Percentiles rank a stretch among this genome's conserved stretches.
Conservation (phyloP, 352 stramenopile genomes). For the Globisporangium middletonii region DNA sequence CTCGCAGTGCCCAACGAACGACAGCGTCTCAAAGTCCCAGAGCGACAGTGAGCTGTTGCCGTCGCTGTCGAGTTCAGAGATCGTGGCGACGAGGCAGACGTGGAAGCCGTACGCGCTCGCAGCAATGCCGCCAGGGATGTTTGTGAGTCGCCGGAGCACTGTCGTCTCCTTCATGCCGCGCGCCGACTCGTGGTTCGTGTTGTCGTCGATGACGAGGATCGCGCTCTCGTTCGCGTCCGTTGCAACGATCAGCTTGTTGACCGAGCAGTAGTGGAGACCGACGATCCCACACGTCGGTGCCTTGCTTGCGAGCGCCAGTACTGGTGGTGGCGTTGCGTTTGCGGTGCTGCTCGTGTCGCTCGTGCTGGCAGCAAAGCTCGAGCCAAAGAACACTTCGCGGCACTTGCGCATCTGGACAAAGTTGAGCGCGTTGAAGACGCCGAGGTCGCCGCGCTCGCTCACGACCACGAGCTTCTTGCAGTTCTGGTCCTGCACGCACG, state of each 20-base stretch:
- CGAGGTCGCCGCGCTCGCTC: slow-evolving; percentile 45
- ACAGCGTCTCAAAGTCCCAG: slow-evolving; percentile 78
- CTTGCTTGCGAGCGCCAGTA: background rate
- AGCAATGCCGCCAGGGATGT: slow-evolving; percentile 45
- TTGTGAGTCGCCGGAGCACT: slow-evolving; percentile 51
- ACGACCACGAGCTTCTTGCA: slow-evolving; percentile 60
- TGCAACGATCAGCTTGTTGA: slow-evolving; percentile 65
- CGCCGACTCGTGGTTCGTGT: slow-evolving; percentile 35
- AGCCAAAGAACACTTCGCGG: slow-evolving; percentile 32
- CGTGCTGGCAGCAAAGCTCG: background rate
- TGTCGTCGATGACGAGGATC: slow-evolving; percentile 68
- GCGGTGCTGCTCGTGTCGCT: background rate
- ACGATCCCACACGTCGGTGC: slow-evolving; percentile 38
- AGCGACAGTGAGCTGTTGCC: slow-evolving; percentile 32
- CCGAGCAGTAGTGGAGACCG: slow-evolving; percentile 64
- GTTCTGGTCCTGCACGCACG: slow-evolving; percentile 45
- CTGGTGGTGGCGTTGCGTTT: background rate
- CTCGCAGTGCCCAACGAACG: slow-evolving; percentile 31
- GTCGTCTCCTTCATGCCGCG: slow-evolving; percentile 34
- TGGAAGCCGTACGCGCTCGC: slow-evolving; percentile 64
- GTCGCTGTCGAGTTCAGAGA: slow-evolving; percentile 27
- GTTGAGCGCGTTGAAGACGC: slow-evolving; percentile 71
- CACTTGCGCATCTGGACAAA: slow-evolving; percentile 68
- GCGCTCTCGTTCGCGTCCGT: slow-evolving; percentile 34
- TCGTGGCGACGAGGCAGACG: slow-evolving; percentile 57